Conservation (phyloP, 192 early-diverging fungal species). For the Lobosporangium transversale region DNA sequence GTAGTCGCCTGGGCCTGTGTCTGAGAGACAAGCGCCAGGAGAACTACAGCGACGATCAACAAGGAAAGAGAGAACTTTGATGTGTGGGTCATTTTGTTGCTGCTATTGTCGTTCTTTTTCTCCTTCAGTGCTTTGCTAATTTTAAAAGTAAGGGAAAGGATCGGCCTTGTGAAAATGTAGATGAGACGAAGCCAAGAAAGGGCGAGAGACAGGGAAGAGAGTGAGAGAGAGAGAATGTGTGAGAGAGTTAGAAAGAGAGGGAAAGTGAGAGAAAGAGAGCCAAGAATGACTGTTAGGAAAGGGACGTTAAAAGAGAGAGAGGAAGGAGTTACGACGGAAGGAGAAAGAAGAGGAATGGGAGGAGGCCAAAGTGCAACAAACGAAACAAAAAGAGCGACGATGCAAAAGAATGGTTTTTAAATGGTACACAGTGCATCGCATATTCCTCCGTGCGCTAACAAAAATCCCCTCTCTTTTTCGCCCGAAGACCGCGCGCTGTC, state of each 20-base stretch:
- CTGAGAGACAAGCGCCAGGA: constrained; percentile 1
- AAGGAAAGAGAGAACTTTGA: constrained; percentile 9
- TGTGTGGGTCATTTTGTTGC: constrained; percentile 17
- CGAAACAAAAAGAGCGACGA: no score
- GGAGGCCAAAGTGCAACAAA: neutral
- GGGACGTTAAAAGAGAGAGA: neutral
- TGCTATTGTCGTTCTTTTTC: no score
- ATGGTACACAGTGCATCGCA: no score
- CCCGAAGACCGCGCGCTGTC: no score
- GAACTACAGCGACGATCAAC: constrained; percentile 10
- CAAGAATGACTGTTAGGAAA: neutral
- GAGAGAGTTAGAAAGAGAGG: neutral
- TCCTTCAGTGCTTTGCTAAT: no score
- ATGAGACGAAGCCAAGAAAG: neutral
- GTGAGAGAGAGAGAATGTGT: neutral
- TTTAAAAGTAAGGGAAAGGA: neutral
- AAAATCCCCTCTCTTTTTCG: no score
- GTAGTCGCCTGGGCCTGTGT: constrained; percentile 11
- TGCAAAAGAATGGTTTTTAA: no score
- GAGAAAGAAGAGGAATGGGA: neutral
- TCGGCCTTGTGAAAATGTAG: neutral
- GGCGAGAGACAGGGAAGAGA: neutral
- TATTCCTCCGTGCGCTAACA: no score
- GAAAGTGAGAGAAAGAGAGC: neutral
- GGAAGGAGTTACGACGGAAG: neutral